A percentile compares a stretch with the other conserved stretches of the same genome.
These are phyloP conservation scores for Komagataella ulmi DNA, from an alignment of 805 yeast species.

Conservation along the genomic window DNA sequence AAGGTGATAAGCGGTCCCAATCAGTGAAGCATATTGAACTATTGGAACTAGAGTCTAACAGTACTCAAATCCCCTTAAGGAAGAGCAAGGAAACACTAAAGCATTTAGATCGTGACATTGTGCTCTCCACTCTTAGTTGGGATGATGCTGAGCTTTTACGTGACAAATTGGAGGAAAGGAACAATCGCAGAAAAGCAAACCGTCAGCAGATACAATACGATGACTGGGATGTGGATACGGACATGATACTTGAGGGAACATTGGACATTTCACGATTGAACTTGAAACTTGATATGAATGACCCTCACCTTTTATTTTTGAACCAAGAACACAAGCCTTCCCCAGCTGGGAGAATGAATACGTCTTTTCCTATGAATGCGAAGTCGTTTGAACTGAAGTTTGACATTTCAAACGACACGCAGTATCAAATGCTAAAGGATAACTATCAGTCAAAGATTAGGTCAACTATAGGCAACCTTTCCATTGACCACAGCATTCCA, in stretches of 20 bases:
- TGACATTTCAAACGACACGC: constrained; percentile 79
- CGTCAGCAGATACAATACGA: constrained; percentile 8
- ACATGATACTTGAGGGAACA: constrained; percentile 62
- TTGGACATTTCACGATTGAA: constrained; percentile 20
- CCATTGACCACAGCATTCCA: constrained; percentile 84
- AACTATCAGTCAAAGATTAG: constrained; percentile 88
- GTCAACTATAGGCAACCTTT: constrained; percentile 81
- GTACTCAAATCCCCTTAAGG: not conserved
- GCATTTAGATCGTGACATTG: constrained; percentile 34
- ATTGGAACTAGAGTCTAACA: not conserved
- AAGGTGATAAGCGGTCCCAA: not conserved
- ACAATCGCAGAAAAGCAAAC: not conserved
- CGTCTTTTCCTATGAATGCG: constrained; percentile 39
- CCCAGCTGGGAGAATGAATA: constrained; percentile 11
- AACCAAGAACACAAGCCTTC: constrained; percentile 17
- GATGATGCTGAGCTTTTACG: constrained; percentile 45
- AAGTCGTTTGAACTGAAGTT: constrained; percentile 45
- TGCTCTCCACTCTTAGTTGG: constrained; percentile 70
- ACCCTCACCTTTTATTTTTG: constrained; percentile 62
- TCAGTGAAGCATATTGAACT: not conserved
- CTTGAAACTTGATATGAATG: constrained; percentile 70
- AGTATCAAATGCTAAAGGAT: constrained; percentile 69
- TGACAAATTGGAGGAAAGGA: not conserved
- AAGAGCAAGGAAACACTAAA: not conserved
- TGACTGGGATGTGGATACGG: constrained; percentile 46